Evolutionary conservation across 2,329 filamentous ascomycete species (phyloP).

Genomic region (Cytospora piceicola): DNA sequence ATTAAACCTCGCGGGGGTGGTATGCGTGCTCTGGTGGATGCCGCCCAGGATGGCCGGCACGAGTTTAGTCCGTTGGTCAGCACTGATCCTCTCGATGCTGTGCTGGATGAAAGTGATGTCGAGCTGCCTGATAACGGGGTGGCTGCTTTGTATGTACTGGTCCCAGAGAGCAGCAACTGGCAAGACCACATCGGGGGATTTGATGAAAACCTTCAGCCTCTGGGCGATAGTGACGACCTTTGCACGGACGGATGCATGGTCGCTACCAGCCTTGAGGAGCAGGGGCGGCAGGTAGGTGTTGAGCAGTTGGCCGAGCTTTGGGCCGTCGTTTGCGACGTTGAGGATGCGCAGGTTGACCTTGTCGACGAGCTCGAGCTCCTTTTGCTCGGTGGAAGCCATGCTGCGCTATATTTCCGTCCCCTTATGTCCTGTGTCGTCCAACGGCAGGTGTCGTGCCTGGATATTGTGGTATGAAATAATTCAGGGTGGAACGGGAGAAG

Average conservation of each 20-base stretch:
- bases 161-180: slow-evolving; percentile 83
- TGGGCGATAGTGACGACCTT: slow-evolving; percentile 63
- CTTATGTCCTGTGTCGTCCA: not conserved
- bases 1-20: slow-evolving; percentile 72
- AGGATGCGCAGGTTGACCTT: slow-evolving; percentile 84
- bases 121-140: slow-evolving; percentile 80
- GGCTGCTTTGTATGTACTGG: slow-evolving; percentile 82
- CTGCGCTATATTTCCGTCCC: not conserved
- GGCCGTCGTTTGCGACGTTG: slow-evolving; percentile 79
- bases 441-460: not conserved
- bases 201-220: slow-evolving; percentile 58
- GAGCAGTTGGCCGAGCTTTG: slow-evolving; percentile 78
- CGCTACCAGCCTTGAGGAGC: slow-evolving; percentile 83
- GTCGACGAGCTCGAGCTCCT: slow-evolving; percentile 80
- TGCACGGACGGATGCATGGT: slow-evolving; percentile 76
- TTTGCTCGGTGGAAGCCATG: slow-evolving; percentile 56
- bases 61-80: slow-evolving; percentile 69
- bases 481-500: not conserved
- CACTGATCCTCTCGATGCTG: slow-evolving; percentile 60
- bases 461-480: not conserved
- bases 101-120: slow-evolving; percentile 90
- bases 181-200: slow-evolving; percentile 67
- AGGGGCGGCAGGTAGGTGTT: slow-evolving; percentile 80
- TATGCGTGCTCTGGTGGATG: slow-evolving; percentile 61
- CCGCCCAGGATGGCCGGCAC: slow-evolving; percentile 72